Evolutionary conservation across 306 rosid genomes (phyloP), one percentile per base, ranked within the genome.

Genomic region (Cyamopsis tetragonoloba): DNA sequence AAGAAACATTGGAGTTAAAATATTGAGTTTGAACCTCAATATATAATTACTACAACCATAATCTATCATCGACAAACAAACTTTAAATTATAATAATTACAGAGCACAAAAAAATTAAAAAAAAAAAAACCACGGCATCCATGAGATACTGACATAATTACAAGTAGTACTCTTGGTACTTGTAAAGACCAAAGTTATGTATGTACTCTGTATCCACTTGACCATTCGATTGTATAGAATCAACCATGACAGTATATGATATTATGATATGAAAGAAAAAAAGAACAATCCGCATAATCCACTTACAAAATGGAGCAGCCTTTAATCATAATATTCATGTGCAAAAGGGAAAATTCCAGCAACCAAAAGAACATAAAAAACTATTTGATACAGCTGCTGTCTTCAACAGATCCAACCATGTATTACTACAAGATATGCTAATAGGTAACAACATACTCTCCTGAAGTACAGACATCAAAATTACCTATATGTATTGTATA

Each of bases 281-380:
- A 75, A 41, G 15, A 57, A 68, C 42, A 49, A 68, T 50, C 43
- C 41, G 31, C 34, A 49, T 12, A 55, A 47, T 24, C 26, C 20
- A 27, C 27, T 18, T 34, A n/a, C 3, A 50, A 49, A 48, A 50
- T 35, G 7, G 50, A n/a, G 22, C 56, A 38, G 50, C 46, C 56
- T 28, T 41, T 30, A 49, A 49, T 4, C 18, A 42, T 20, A 18
- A 44, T 2, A 22, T 50, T 24, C 8, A 62, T 73, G 63, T 37
- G 14, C 51, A 41, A 41, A 63, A 44, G 48, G 3, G 1, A 38
- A 22, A 22, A 65, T 15, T 4, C 15, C 42, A 31, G 59, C 10
- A 73, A 43, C 66, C 59, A 32, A 73, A 63, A 12, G n/a, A 26
- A 56, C 47, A 4, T 30, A 26, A 31, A 56, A 66, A 66, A 59